These are phyloP conservation scores for Lyophyllum shimeji DNA, from an alignment of 768 basidiomycete genomes.

Conservation along the genomic window DNA sequence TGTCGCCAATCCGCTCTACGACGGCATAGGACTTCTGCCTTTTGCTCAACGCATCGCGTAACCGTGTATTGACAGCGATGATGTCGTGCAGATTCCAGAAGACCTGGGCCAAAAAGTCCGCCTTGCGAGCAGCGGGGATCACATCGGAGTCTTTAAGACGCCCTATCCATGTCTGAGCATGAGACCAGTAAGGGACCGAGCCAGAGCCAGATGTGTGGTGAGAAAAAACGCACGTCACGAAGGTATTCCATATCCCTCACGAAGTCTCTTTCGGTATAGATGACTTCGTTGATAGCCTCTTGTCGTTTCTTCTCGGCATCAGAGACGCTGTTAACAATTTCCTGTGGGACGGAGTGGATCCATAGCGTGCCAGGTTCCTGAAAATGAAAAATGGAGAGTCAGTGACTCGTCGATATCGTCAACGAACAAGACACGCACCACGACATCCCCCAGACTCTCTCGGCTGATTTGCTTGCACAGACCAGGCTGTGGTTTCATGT, in stretches of 20 bases:
- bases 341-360: constrained; percentile 95
- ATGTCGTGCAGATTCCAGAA: constrained; percentile 99
- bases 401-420: not conserved
- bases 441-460: constrained; percentile 79
- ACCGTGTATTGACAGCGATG: constrained; percentile 82
- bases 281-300: constrained; percentile 97
- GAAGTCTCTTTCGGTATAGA: constrained; percentile 94
- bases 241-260: constrained; percentile 98
- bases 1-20: constrained; percentile 89
- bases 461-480: constrained; percentile 80
- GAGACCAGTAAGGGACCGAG: not conserved
- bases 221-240: constrained; percentile 67
- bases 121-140: constrained; percentile 72
- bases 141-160: constrained; percentile 75
- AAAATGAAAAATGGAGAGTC: not conserved
- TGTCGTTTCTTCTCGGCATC: constrained; percentile 94
- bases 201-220: constrained; percentile 4
- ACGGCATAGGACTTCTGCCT: constrained; percentile 94
- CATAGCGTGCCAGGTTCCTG: constrained; percentile 74
- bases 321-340: constrained; percentile 89
- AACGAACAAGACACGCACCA: constrained; percentile 44
- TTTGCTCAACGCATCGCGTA: constrained; percentile 93
- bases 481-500: constrained; percentile 92
- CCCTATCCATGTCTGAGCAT: constrained; percentile 79
- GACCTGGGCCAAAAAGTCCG: constrained; percentile 88